A percentile compares a stretch with the other conserved stretches of the same genome.
phyloP scores from a whole-genome alignment of 805 yeast genomes.

The Kodamaea leandrae region DNA sequence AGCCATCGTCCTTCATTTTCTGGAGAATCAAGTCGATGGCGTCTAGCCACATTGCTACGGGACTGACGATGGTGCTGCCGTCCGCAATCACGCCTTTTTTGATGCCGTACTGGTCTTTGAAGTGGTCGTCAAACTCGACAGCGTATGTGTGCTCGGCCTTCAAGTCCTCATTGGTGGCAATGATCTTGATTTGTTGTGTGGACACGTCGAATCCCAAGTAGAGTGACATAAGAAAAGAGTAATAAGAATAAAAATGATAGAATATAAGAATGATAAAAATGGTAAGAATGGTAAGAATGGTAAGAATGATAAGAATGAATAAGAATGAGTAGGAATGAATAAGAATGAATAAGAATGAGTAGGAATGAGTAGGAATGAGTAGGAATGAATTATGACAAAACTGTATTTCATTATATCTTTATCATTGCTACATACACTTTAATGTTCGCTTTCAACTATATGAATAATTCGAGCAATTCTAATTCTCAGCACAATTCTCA shows the following conservation, averaged over 20 bases:
- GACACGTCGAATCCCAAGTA: slow-evolving; percentile 82
- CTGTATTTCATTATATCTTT: too few relatives aligned
- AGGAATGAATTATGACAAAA: too few relatives aligned
- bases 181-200: slow-evolving; percentile 82
- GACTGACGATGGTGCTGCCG: slow-evolving; percentile 67
- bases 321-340: background rate
- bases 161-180: slow-evolving; percentile 57
- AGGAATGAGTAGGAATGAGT: too few relatives aligned
- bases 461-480: too few relatives aligned
- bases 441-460: too few relatives aligned
- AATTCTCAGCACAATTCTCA: too few relatives aligned
- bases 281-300: background rate
- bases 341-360: background rate
- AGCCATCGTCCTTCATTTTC: slow-evolving; percentile 46
- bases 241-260: background rate
- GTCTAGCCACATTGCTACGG: slow-evolving; percentile 89
- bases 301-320: background rate
- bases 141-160: slow-evolving; percentile 53
- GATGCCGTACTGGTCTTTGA: slow-evolving; percentile 57
- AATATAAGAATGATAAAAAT: background rate
- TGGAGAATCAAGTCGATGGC: slow-evolving; percentile 66
- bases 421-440: too few relatives aligned
- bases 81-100: slow-evolving; percentile 66
- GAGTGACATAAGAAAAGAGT: slow-evolving; percentile 2
- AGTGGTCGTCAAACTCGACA: slow-evolving; percentile 70